Evolutionary conservation across 495 filamentous ascomycete species (phyloP), one percentile per base, ranked within the genome.

Genomic region (Tuber magnatum): DNA sequence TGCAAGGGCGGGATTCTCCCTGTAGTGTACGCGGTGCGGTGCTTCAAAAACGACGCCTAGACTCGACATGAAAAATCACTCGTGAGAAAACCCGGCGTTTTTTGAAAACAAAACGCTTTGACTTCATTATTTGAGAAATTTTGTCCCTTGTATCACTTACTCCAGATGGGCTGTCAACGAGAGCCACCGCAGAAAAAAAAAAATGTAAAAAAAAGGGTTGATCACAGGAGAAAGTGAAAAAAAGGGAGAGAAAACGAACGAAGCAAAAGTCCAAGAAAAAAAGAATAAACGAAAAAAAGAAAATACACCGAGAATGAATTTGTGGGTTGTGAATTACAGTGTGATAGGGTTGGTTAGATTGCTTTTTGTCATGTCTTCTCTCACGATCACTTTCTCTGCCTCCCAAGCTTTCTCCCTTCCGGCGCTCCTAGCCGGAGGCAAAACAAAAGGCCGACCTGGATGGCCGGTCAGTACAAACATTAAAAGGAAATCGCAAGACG

Each of bases 171-270:
- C 28, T 65, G 3, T 32, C 69, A 75, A 78, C 44, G 56, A 78
- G 77, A 79, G 72, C 69, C 72, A 79, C 73, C 77, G 73, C 77
- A 79, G 56, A 71, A 78, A 71, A 73, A 41, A 74, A 74, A 78
- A 74, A 79, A 72, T 2, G n/a, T 10, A 74, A 48, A 73, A 79
- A 79, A 78, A 75, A 35, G 68, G 39, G 70, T 68, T 71, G 77
- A 46, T 72, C 71, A 65, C 28, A 65, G n/a, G 14, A 32, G 32
- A 65, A 77, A 65, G 16, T 32, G n/a, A 48, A 40, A 40, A 40
- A 7, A 40, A 7, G 39, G 2, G n/a, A 10, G n/a, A 28, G 12
- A 28, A 28, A 28, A 28, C n/a, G 51, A 28, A 28, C 1, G 24
- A 14, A 10, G 10, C 24, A 79, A 68, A 78, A 71, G 65, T 74